A percentile compares a stretch with the other conserved stretches of the same genome.
phyloP scores from a whole-genome alignment of 768 basidiomycete species.

The Phlebiopsis flavidoalba region DNA sequence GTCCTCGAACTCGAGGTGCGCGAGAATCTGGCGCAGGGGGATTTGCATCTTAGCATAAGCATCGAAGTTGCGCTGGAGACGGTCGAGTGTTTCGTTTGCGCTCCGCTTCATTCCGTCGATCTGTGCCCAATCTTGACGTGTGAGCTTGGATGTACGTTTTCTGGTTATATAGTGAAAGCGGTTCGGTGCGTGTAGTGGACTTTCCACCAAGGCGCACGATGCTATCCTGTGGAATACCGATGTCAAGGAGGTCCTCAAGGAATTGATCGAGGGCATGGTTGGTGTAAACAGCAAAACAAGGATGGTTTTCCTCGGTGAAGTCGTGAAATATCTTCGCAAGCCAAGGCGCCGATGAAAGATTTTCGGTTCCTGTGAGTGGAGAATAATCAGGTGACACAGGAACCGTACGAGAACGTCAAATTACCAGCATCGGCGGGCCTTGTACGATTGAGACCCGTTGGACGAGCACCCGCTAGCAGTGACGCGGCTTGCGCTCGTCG shows the following conservation, averaged over 20 bases:
- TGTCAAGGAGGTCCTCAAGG: conserved; percentile 53
- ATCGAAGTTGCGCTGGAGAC: conserved; percentile 19
- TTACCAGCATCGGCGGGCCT: conserved; percentile 68
- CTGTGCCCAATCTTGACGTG: conserved; percentile 32
- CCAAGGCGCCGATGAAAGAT: conserved; percentile 65
- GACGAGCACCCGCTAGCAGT: conserved; percentile 46
- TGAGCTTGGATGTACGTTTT: conserved; percentile 18
- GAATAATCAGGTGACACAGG: neutral
- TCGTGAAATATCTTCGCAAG: conserved; percentile 57
- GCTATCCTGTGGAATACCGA: conserved; percentile 43
- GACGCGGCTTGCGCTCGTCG: conserved; percentile 42
- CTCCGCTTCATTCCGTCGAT: conserved; percentile 35
- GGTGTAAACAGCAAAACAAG: conserved; percentile 58
- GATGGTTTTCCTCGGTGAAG: conserved; percentile 29
- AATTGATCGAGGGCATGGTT: conserved; percentile 75
- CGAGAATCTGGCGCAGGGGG: conserved; percentile 30
- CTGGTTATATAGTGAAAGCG: conserved; percentile 41
- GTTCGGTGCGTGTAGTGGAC: conserved; percentile 40
- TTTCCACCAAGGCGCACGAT: conserved; percentile 61
- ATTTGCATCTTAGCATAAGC: conserved; percentile 27
- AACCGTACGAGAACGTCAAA: neutral
- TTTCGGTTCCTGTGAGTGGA: conserved; percentile 56
- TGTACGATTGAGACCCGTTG: conserved; percentile 60
- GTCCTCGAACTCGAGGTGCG: conserved; percentile 49
- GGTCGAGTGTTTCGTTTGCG: conserved; percentile 1